These are phyloP conservation scores for Hypsizygus ulmarius DNA, from an alignment of 1,284 basidiomycete genomes.

Conservation along the genomic window DNA sequence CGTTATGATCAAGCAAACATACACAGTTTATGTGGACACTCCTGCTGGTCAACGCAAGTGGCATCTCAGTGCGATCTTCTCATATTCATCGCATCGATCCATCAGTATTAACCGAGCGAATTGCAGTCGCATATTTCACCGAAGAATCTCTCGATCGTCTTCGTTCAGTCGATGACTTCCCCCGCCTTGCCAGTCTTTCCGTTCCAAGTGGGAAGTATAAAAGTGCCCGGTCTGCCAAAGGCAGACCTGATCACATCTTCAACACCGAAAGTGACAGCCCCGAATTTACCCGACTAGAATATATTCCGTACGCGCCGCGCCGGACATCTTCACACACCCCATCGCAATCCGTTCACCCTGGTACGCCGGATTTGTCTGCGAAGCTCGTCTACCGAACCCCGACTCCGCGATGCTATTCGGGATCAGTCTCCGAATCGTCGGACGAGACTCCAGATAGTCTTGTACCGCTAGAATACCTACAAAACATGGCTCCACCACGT, in stretches of 20 bases:
- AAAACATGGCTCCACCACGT: constrained; percentile 42
- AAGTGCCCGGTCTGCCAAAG: constrained; percentile 63
- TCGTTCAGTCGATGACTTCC: constrained; percentile 60
- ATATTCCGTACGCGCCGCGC: constrained; percentile 39
- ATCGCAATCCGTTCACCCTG: constrained; percentile 26
- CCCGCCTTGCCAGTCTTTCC: constrained; percentile 48
- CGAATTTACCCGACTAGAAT: constrained; percentile 39
- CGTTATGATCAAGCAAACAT: constrained; percentile 73
- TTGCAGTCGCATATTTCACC: constrained; percentile 72
- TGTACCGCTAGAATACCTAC: constrained; percentile 54
- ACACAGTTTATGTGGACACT: constrained; percentile 71
- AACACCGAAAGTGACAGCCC: constrained; percentile 37
- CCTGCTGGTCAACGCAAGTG: constrained; percentile 67
- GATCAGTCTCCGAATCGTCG: constrained; percentile 30
- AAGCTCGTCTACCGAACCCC: constrained; percentile 13
- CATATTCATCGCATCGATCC: background rate
- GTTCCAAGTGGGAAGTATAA: constrained; percentile 69
- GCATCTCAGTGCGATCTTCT: constrained; percentile 68
- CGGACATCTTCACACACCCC: constrained; percentile 21
- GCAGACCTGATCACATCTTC: constrained; percentile 48
- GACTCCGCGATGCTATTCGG: constrained; percentile 26
- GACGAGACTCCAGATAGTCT: constrained; percentile 35
- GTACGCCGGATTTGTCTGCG: constrained; percentile 16
- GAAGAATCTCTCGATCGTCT: constrained; percentile 60
- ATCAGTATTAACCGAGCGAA: constrained; percentile 3